A percentile compares a stretch with the other conserved stretches of the same genome.
Evolutionary conservation across 169 alveolate species (phyloP).

Genomic region (Eimeria zaria): DNA sequence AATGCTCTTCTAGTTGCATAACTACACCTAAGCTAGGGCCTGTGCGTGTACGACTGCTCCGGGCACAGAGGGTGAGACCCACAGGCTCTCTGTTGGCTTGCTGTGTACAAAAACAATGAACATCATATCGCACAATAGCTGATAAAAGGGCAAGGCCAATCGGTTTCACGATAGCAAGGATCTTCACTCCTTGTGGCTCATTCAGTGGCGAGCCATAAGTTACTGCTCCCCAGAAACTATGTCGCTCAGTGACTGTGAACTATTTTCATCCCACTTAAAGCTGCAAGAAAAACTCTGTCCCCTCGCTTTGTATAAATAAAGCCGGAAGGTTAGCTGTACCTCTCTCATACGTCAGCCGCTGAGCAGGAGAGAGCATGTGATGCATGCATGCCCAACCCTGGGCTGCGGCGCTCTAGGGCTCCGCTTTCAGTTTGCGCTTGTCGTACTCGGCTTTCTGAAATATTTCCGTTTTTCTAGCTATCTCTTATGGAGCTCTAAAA

Average conservation of each 20-base stretch:
- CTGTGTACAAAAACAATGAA: background rate
- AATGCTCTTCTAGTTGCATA: background rate
- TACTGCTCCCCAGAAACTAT: background rate
- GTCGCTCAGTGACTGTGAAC: background rate
- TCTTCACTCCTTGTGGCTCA: background rate
- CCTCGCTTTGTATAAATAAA: background rate
- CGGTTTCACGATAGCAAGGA: background rate
- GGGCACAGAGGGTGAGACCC: background rate
- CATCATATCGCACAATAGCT: background rate
- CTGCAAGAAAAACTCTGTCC: background rate
- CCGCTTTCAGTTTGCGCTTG: background rate
- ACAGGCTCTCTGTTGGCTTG: background rate
- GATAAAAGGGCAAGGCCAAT: background rate
- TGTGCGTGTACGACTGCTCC: no score
- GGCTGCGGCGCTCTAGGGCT: background rate
- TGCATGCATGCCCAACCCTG: background rate
- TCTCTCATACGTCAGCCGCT: background rate
- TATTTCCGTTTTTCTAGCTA: background rate
- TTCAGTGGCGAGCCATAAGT: background rate
- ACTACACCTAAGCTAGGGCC: background rate
- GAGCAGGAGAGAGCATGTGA: background rate
- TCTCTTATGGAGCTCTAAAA: background rate
- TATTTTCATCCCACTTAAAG: background rate
- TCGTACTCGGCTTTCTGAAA: background rate
- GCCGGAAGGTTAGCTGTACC: background rate